These are phyloP conservation scores for Kickxella alabastrina DNA, from an alignment of 192 early-diverging fungal genomes.

Conservation along the genomic window DNA sequence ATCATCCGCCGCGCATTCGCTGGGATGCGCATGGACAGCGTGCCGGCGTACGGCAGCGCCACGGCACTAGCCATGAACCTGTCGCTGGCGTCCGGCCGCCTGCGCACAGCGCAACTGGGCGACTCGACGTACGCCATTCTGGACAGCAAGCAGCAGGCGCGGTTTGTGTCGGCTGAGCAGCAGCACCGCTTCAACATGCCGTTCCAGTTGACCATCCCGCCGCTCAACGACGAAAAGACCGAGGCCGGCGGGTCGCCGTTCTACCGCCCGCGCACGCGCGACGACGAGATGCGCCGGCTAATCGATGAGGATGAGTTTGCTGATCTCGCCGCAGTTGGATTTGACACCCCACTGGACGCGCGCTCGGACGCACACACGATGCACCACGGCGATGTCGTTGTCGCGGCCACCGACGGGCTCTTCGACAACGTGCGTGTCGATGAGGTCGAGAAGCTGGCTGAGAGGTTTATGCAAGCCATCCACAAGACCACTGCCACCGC, in stretches of 20 bases:
- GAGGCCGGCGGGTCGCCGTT: constrained; percentile 25
- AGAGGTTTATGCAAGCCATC: constrained; percentile 43
- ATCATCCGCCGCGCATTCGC: constrained; percentile 44
- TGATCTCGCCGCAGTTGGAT: constrained; percentile 26
- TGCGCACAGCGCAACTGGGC: constrained; percentile 44
- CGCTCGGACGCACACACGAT: constrained; percentile 20
- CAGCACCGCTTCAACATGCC: constrained; percentile 53
- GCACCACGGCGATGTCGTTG: constrained; percentile 33
- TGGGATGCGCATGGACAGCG: constrained; percentile 29
- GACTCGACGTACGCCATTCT: constrained; percentile 44
- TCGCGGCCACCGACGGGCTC: constrained; percentile 49
- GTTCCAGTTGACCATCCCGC: constrained; percentile 47
- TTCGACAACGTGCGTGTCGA: constrained; percentile 48
- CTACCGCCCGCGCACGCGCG: constrained; percentile 23
- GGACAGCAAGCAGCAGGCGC: constrained; percentile 18
- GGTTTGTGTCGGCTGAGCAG: constrained; percentile 41
- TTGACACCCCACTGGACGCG: constrained; percentile 41
- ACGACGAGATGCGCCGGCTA: background rate
- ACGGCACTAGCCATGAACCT: constrained; percentile 37
- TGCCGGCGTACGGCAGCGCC: constrained; percentile 41
- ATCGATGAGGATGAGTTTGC: constrained; percentile 35
- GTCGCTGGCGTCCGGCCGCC: constrained; percentile 22
- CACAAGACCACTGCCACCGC: constrained; percentile 6
- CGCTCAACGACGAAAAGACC: background rate
- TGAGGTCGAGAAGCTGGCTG: constrained; percentile 44